A percentile compares a stretch with the other conserved stretches of the same genome.
Conservation (phyloP, 306 rosid genomes). For the Malus asiatica region DNA sequence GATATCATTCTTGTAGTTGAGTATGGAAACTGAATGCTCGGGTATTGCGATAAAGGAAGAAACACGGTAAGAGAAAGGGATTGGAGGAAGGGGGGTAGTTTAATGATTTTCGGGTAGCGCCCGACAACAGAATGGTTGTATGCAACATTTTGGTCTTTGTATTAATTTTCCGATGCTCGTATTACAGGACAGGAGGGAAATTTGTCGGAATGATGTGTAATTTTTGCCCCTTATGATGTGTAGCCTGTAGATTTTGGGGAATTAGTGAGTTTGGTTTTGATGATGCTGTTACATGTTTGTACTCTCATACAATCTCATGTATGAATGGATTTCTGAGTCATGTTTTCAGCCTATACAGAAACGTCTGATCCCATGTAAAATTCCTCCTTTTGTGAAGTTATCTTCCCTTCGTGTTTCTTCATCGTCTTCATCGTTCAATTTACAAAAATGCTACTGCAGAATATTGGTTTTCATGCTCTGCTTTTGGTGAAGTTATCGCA, state of each 20-base stretch:
- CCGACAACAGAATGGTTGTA: constrained; percentile 24
- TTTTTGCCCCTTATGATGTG: constrained; percentile 45
- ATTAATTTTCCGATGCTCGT: constrained; percentile 34
- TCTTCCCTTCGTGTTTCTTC: not conserved
- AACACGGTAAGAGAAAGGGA: constrained; percentile 1
- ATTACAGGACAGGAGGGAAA: constrained; percentile 30
- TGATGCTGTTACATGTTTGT: constrained; percentile 40
- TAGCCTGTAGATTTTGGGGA: constrained; percentile 27
- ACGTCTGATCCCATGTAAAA: constrained; percentile 19
- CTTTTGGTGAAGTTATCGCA: too few relatives aligned
- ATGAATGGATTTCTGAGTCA: constrained; percentile 48
- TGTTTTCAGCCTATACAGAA: constrained; percentile 57
- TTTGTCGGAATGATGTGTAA: constrained; percentile 34
- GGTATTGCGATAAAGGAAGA: constrained; percentile 12
- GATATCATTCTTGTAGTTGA: constrained; percentile 33
- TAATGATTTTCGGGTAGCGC: constrained; percentile 32
- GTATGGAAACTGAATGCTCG: constrained; percentile 23
- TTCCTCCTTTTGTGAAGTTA: not conserved
- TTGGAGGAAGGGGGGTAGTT: not conserved
- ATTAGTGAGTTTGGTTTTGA: constrained; percentile 57
- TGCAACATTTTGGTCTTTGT: constrained; percentile 42
- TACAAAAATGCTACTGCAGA: not conserved
- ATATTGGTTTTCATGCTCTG: not conserved
- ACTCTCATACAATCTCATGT: constrained; percentile 33
- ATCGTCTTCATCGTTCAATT: not conserved